Percentiles rank a stretch among this genome's conserved stretches.
Conservation (phyloP, 768 basidiomycete species). For the Naganishia onofrii region DNA sequence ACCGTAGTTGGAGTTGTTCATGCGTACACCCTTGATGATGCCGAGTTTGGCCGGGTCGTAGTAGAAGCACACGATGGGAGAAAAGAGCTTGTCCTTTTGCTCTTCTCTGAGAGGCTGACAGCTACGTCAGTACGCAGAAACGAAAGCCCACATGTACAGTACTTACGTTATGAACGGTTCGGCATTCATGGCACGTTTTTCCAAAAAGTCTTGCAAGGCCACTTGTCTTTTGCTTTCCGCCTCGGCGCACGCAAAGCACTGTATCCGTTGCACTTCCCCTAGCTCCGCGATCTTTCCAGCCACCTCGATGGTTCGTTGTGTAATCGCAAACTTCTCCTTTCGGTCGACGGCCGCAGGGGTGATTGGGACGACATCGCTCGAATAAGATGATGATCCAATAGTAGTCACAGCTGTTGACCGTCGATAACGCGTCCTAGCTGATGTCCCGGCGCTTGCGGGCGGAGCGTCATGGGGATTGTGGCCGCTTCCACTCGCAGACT, state of each 20-base stretch:
- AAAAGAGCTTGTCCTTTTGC: neutral
- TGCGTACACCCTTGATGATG: conserved; percentile 17
- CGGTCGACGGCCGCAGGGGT: neutral
- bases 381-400: neutral
- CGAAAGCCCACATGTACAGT: too few species aligned
- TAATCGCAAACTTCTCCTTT: conserved; percentile 12
- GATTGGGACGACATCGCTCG: conserved; percentile 7
- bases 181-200: too few species aligned
- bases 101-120: neutral
- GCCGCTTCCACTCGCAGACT: neutral
- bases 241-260: conserved; percentile 18
- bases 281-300: conserved; percentile 1
- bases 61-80: conserved; percentile 9
- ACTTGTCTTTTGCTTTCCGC: neutral
- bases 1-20: conserved; percentile 5
- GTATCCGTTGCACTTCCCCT: conserved; percentile 7
- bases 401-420: too few species aligned
- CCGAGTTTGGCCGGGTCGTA: conserved; percentile 14
- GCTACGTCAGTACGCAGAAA: neutral
- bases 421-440: neutral
- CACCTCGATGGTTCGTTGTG: neutral
- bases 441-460: neutral
- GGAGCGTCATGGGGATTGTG: neutral
- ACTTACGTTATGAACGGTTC: neutral
- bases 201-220: conserved; percentile 2